Conservation (phyloP, 345 rosid genomes). For the Hevea brasiliensis region DNA sequence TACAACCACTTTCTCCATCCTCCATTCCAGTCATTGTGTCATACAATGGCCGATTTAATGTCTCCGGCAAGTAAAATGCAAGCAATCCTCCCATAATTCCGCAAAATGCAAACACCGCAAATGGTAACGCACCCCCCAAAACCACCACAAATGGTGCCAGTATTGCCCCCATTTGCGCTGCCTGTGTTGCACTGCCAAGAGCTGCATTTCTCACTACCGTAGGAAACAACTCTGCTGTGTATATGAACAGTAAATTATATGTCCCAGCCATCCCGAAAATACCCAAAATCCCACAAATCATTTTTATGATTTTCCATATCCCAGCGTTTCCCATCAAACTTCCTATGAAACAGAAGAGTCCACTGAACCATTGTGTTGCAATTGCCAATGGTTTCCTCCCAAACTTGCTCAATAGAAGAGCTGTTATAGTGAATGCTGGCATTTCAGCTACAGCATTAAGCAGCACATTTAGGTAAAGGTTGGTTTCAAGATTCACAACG, state of each 20-base stretch:
- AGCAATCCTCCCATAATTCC: constrained; percentile 69
- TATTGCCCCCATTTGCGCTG: constrained; percentile 85
- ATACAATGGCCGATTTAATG: constrained; percentile 70
- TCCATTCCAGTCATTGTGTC: constrained; percentile 85
- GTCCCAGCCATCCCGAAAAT: constrained; percentile 91
- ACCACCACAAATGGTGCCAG: constrained; percentile 86
- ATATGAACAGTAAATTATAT: constrained; percentile 77
- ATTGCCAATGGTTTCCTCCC: constrained; percentile 84
- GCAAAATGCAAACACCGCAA: constrained; percentile 61
- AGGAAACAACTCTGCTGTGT: constrained; percentile 81
- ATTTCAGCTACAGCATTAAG: constrained; percentile 79
- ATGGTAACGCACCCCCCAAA: constrained; percentile 65
- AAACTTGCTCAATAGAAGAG: constrained; percentile 54
- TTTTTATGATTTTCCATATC: constrained; percentile 60
- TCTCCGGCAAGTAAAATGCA: constrained; percentile 85
- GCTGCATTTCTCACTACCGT: constrained; percentile 94
- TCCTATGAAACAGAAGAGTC: constrained; percentile 63
- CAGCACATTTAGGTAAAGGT: constrained; percentile 70
- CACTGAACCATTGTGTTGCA: constrained; percentile 81
- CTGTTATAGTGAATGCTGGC: constrained; percentile 82
- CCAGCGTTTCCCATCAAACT: constrained; percentile 41
- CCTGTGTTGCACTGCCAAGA: constrained; percentile 78
- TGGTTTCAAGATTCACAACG: constrained; percentile 79
- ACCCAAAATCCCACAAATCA: constrained; percentile 74
- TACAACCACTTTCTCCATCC: constrained; percentile 42